Base-by-base conservation (phyloP, 257 asterid genomes). In the Solanum pimpinellifolium region DNA sequence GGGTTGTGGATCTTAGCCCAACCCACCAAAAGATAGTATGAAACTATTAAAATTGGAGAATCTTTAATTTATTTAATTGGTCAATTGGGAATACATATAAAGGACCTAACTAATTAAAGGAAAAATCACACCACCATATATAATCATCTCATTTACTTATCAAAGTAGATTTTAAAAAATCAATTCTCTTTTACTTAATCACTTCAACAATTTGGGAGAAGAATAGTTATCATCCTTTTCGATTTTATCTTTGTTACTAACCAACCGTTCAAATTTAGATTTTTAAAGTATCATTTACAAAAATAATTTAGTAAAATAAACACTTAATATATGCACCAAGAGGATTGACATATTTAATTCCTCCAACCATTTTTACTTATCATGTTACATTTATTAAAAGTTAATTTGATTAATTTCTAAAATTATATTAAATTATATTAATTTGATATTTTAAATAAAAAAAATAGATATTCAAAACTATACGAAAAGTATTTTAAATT, bases 341-440 rank as follows among this genome's bases (percentile, higher is more conserved):
- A 27, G 41, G 21, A 65, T 2, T 65, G 75, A 21, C 0, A 21
- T 23, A 21, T 23, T 23, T 60, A 52, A 9, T 52, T 7, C 4
- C 1, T 52, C 0, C n/a, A 9, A 0, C 0, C 23, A 52, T 16
- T 52, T 52, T 52, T 52, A 16, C 4, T 16, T 16, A 23, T 6
- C 4, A 52, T 52, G 1, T 52, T 52, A 0, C 10, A 1, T 0
- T 16, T 52, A 16, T 52, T 0, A 3, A 52, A 52, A 52, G n/a
- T 16, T 52, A 16, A 52, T 16, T 52, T 2, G 0, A 52, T 1
- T 52, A 16, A 52, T 16, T 52, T 1, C 16, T 6, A 6, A 52
- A 52, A 21, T 52, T 16, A 6, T 6, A 52, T 0, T 52, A 52
- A 6, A 52, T 16, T 52, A 52, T 0, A 52, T 52, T 52, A 16